Conservation (phyloP, 179 eudicot species). For the Monotropa hypopitys region DNA sequence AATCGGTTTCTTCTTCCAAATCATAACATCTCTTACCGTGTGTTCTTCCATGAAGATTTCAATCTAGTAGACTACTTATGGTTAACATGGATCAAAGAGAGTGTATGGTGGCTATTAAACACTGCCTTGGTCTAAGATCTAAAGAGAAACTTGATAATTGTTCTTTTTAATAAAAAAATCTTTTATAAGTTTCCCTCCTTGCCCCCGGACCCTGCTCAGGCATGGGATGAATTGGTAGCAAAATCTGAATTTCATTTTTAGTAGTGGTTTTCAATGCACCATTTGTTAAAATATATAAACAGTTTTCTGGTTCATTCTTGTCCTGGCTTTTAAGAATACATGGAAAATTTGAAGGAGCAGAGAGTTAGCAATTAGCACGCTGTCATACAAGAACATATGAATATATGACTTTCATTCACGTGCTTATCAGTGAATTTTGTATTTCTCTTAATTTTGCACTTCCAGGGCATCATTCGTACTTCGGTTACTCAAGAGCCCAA, state of each 20-base stretch:
- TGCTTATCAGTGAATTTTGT: slow-evolving; percentile 1
- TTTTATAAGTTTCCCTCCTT: background rate
- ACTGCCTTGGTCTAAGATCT: background rate
- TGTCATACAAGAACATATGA: background rate
- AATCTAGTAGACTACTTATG: background rate
- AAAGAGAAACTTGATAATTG: background rate
- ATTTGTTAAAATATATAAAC: background rate
- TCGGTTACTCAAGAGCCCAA: slow-evolving; percentile 70
- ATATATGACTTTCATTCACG: background rate
- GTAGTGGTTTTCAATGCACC: background rate
- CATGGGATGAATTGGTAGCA: too few relatives aligned
- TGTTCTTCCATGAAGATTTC: background rate
- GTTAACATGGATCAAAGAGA: background rate
- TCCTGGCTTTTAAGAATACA: background rate
- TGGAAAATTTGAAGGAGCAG: background rate
- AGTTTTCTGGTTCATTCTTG: background rate
- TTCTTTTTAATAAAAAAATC: background rate
- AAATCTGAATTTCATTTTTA: background rate
- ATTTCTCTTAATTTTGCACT: slow-evolving; percentile 6
- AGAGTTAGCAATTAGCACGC: background rate
- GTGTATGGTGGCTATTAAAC: too few relatives aligned
- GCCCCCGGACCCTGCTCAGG: background rate
- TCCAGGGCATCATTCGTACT: slow-evolving; percentile 82
- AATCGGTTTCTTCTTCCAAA: too few relatives aligned
- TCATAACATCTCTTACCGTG: background rate